phyloP scores from a whole-genome alignment of 1,284 basidiomycete species.

The Fistulinella staudtii region DNA sequence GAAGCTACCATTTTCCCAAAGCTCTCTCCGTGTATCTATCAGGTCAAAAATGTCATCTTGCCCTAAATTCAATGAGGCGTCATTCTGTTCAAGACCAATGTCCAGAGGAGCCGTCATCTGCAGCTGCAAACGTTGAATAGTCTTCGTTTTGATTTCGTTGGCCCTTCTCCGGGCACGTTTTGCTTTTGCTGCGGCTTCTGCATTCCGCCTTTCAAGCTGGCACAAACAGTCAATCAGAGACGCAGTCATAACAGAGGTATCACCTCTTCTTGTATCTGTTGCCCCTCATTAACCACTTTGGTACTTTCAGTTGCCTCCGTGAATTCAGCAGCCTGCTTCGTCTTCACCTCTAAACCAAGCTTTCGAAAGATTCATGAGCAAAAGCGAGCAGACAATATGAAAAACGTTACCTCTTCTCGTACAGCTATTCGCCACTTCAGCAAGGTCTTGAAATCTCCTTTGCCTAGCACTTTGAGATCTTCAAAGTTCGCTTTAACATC shows the following conservation, averaged over 20 bases:
- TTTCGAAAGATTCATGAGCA: conserved; percentile 29
- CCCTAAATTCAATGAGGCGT: conserved; percentile 63
- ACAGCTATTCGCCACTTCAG: conserved; percentile 88
- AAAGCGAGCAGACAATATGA: conserved; percentile 1
- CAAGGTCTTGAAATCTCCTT: conserved; percentile 93
- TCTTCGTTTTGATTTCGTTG: conserved; percentile 87
- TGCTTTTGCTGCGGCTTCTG: conserved; percentile 68
- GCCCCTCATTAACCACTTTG: conserved; percentile 81
- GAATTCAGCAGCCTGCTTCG: conserved; percentile 64
- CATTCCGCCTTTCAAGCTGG: conserved; percentile 82
- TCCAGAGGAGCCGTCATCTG: conserved; percentile 97
- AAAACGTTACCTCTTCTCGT: conserved; percentile 67
- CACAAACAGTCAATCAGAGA: conserved; percentile 3
- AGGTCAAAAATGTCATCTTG: conserved; percentile 89
- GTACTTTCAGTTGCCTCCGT: conserved; percentile 75
- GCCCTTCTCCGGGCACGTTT: conserved; percentile 84
- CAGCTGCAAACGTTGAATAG: conserved; percentile 93
- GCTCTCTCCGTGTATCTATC: conserved; percentile 49
- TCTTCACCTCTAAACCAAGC: conserved; percentile 82
- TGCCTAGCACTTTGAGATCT: conserved; percentile 96
- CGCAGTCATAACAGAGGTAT: background rate
- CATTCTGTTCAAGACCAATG: conserved; percentile 86
- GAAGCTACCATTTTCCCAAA: conserved; percentile 44
- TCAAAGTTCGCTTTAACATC: conserved; percentile 83
- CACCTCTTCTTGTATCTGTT: conserved; percentile 86